Base-by-base conservation (phyloP, 2,329 filamentous ascomycete species). In the Leptographium galeiforme region DNA sequence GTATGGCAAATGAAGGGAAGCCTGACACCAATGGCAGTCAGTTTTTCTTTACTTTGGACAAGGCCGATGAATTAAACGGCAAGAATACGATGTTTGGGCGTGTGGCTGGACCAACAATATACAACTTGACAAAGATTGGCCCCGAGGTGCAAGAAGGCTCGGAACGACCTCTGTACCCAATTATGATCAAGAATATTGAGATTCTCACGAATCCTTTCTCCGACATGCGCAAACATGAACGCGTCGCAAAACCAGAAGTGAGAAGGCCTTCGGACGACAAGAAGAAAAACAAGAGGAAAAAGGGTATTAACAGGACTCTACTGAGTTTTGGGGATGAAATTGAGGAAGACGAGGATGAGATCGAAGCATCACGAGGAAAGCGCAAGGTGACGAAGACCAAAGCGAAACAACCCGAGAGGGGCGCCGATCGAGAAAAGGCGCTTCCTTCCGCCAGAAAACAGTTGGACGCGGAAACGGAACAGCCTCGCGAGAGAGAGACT, bases 41-140 rank as follows among this genome's bases (percentile, higher is more conserved):
- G 68, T 97, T 97, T 74, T 98, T 98, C 72, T 84, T 98, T 57
- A 97, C 93, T 0, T 70, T 98, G 52, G 89, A 82, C 58, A 89
- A 85, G 64, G 76, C 90, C 30, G 83, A 89, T 32, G 89, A 97
- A 72, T 67, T 98, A 63, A 88, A 85, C 60, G 86, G 85, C 51
- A 88, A 87, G 69, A 96, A 96, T 67, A 97, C 93, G 0, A 72
- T 97, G 66, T 97, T 98, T 72, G 93, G 93, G 18, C 77, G 93
- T 54, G 79, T 98, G 46, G 89, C 87, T 39, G 93, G 91, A 33
- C 89, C 97, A 59, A 96, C 91, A 16, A 93, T 98, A 53, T 98
- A 94, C 71, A 97, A 96, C 66, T 68, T 98, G 63, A 83, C 90
- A 63, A 94, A 90, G 69, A 95, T 97, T 75, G 89, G 86, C 19